Conservation (phyloP, 176 grass and related monocot species). For the Bromus sterilis region DNA sequence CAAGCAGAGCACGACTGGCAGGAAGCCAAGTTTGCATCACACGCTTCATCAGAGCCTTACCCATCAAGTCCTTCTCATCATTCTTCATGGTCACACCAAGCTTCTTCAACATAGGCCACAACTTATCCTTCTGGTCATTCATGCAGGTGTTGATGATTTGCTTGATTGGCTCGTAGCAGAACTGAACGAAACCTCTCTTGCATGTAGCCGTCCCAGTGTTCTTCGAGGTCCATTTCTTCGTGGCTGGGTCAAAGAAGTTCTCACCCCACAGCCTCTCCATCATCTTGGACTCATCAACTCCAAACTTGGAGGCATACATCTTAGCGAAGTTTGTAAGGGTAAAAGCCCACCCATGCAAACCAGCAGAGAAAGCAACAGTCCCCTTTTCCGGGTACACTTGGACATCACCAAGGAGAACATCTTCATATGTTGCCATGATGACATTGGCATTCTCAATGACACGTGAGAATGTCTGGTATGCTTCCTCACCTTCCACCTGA, state of each 20-base stretch:
- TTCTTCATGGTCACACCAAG: slow-evolving; percentile 62
- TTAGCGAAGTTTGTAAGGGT: slow-evolving; percentile 71
- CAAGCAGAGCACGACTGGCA: slow-evolving; percentile 63
- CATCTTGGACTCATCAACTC: slow-evolving; percentile 77
- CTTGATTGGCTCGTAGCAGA: slow-evolving; percentile 79
- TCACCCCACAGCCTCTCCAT: slow-evolving; percentile 93
- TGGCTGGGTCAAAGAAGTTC: slow-evolving; percentile 79
- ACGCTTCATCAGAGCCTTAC: slow-evolving; percentile 80
- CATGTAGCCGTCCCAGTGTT: slow-evolving; percentile 55
- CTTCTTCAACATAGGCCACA: slow-evolving; percentile 87
- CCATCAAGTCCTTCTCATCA: slow-evolving; percentile 66
- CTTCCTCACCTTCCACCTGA: slow-evolving; percentile 79
- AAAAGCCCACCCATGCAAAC: slow-evolving; percentile 72
- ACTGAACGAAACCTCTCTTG: slow-evolving; percentile 83
- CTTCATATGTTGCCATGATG: slow-evolving; percentile 79
- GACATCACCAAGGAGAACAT: slow-evolving; percentile 66
- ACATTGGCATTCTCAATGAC: slow-evolving; percentile 80
- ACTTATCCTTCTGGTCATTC: slow-evolving; percentile 77
- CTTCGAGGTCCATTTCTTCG: slow-evolving; percentile 75
- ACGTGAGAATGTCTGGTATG: slow-evolving; percentile 53
- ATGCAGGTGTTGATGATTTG: slow-evolving; percentile 79
- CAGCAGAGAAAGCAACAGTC: slow-evolving; percentile 75
- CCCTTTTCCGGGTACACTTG: slow-evolving; percentile 85
- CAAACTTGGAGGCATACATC: slow-evolving; percentile 87
- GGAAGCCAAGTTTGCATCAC: slow-evolving; percentile 88